Conservation (phyloP, 1,139 yeast species). For the Starmera stellimalicola region DNA sequence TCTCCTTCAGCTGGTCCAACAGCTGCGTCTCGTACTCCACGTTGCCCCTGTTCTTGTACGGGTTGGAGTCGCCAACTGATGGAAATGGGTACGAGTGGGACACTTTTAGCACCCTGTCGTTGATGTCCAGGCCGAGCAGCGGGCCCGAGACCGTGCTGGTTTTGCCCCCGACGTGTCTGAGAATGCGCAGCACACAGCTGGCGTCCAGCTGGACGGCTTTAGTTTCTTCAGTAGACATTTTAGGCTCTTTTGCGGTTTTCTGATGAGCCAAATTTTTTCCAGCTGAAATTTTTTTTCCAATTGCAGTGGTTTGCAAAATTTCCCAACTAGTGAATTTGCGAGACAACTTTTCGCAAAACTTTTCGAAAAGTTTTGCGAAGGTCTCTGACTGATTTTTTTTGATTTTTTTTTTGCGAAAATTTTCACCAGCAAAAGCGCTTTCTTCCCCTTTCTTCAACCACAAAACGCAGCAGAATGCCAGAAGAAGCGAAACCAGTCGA, state of each 20-base stretch:
- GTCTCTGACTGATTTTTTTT: neutral
- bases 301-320: neutral
- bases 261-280: neutral
- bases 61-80: constrained; percentile 28
- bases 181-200: constrained; percentile 58
- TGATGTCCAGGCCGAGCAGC: constrained; percentile 66
- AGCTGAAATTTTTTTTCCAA: neutral
- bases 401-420: neutral
- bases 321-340: too few relatives aligned
- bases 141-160: constrained; percentile 67
- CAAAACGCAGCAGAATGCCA: constrained; percentile 6
- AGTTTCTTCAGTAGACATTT: neutral
- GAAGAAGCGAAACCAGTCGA: constrained; percentile 27
- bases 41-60: constrained; percentile 41
- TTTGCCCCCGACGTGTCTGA: constrained; percentile 60
- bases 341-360: neutral
- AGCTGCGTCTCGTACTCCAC: constrained; percentile 64
- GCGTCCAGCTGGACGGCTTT: constrained; percentile 31
- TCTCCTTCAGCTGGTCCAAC: constrained; percentile 49
- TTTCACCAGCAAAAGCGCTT: neutral
- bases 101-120: constrained; percentile 34
- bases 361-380: neutral
- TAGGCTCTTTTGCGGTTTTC: neutral
- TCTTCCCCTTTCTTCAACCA: constrained; percentile 10
- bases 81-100: constrained; percentile 65